A percentile compares a stretch with the other conserved stretches of the same genome.
phyloP scores from a whole-genome alignment of 106 monocot species.

The Triglochin maritima region DNA sequence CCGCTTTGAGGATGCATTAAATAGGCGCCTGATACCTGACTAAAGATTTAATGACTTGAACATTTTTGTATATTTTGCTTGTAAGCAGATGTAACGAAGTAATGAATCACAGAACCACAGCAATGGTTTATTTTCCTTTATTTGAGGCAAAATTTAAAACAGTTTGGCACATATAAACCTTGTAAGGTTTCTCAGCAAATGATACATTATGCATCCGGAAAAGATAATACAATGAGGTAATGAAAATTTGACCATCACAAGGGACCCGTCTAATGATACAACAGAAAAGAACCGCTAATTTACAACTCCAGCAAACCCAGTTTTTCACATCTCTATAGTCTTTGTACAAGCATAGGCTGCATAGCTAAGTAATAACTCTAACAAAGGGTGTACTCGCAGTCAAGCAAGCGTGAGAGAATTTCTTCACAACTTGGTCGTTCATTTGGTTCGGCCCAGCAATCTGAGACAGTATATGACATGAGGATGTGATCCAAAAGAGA shows the following conservation, averaged over 20 bases:
- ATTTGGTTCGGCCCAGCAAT: conserved; percentile 95
- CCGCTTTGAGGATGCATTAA: conserved; percentile 69
- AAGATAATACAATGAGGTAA: background rate
- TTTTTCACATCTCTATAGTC: background rate
- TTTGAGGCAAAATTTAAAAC: too few species aligned
- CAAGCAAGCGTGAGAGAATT: conserved; percentile 82
- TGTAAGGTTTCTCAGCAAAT: too few species aligned
- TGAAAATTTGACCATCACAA: background rate
- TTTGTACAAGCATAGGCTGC: background rate
- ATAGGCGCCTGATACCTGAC: conserved; percentile 41
- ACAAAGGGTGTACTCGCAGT: conserved; percentile 73
- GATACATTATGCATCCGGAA: background rate
- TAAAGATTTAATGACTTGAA: conserved; percentile 12
- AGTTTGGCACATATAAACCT: too few species aligned
- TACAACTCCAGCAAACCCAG: background rate
- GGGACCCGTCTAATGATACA: background rate
- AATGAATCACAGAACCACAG: too few species aligned
- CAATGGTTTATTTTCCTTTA: too few species aligned
- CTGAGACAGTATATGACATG: conserved; percentile 17
- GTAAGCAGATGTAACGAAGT: too few species aligned
- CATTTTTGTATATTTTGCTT: too few species aligned
- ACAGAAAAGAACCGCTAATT: background rate
- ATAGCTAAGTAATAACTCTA: conserved; percentile 6
- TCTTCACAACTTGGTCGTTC: conserved; percentile 80
- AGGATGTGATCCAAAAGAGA: too few species aligned